These are phyloP conservation scores for Stereocaulon alpinum DNA, from an alignment of 495 filamentous ascomycete genomes.

Conservation along the genomic window DNA sequence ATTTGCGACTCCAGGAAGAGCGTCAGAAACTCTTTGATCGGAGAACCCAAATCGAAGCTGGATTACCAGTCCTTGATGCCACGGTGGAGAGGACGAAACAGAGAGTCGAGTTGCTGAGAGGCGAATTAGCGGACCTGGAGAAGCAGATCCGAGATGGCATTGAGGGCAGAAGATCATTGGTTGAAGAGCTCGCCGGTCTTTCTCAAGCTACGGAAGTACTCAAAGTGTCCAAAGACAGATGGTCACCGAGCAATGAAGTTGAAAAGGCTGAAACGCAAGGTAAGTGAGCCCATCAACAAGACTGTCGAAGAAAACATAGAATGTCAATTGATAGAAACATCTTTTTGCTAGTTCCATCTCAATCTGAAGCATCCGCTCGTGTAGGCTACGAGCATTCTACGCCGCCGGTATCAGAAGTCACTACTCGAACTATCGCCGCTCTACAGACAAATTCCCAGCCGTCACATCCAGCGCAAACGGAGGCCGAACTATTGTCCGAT, in stretches of 20 bases:
- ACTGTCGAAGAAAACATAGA: neutral
- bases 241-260: constrained; percentile 7
- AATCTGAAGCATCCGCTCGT: neutral
- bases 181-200: constrained; percentile 22
- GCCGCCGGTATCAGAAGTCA: neutral
- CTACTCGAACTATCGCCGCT: neutral
- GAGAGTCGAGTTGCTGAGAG: constrained; percentile 42
- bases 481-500: neutral
- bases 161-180: constrained; percentile 28
- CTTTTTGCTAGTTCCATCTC: neutral
- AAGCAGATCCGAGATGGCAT: constrained; percentile 43
- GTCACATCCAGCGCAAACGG: neutral
- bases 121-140: constrained; percentile 50
- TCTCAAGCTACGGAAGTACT: constrained; percentile 7
- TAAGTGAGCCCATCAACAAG: constrained; percentile 9
- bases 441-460: neutral
- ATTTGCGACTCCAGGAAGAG: neutral
- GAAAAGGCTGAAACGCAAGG: constrained; percentile 22
- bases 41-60: constrained; percentile 45
- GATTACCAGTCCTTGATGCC: constrained; percentile 47
- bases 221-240: neutral
- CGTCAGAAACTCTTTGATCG: constrained; percentile 19
- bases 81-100: constrained; percentile 37
- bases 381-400: neutral
- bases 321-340: neutral